Conservation (phyloP, 306 rosid genomes). For the Castanopsis chinensis region DNA sequence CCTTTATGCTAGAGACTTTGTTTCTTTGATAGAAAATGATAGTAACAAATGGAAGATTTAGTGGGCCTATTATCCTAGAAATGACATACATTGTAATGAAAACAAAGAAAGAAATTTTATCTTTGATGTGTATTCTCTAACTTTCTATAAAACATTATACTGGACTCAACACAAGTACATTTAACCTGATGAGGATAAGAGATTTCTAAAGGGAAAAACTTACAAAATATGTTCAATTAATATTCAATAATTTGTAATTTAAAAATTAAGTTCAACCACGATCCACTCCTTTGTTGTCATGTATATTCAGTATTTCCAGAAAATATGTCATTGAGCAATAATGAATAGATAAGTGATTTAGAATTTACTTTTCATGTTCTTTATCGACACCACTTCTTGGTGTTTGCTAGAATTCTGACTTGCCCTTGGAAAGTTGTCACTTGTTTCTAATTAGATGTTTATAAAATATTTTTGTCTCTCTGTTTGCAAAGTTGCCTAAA, state of each 20-base stretch:
- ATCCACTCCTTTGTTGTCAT: neutral
- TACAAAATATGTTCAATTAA: neutral
- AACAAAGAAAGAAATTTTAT: too few species aligned
- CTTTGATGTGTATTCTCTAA: too few species aligned
- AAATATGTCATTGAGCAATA: neutral
- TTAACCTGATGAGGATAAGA: neutral
- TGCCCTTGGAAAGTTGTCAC: neutral
- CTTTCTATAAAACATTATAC: too few species aligned
- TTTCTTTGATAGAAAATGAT: too few species aligned
- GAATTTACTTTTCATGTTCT: slow-evolving; percentile 8
- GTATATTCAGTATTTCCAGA: neutral
- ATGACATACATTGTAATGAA: too few species aligned
- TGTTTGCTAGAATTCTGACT: neutral
- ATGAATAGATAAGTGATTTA: neutral
- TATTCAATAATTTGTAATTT: too few species aligned
- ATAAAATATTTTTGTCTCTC: neutral
- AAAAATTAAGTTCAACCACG: neutral
- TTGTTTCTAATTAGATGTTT: neutral
- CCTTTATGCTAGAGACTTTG: too few species aligned
- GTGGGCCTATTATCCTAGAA: too few species aligned
- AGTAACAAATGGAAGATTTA: too few species aligned
- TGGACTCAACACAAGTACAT: neutral
- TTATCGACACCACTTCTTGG: neutral
- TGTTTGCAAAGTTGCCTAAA: slow-evolving; percentile 6
- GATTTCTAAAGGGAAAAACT: neutral